phyloP scores from a whole-genome alignment of 1,284 basidiomycete genomes.

The Puccinia triticina region DNA sequence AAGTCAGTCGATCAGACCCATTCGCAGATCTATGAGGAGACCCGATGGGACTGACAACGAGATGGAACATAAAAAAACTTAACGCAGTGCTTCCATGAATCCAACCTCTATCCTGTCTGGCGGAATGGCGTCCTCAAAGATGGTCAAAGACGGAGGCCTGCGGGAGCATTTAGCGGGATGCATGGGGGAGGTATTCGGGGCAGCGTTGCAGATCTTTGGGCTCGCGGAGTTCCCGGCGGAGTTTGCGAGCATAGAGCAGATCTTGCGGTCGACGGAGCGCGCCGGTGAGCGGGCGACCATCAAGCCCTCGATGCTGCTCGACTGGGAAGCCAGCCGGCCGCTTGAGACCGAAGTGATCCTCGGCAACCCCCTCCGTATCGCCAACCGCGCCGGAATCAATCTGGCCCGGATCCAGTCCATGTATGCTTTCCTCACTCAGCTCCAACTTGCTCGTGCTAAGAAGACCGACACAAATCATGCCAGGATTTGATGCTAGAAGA shows the following conservation, averaged over 20 bases:
- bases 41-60: no score
- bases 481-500: neutral
- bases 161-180: constrained; percentile 60
- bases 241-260: constrained; percentile 60
- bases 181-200: constrained; percentile 62
- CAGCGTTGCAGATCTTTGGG: constrained; percentile 60
- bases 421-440: constrained; percentile 61
- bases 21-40: constrained; percentile 1
- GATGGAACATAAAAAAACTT: neutral
- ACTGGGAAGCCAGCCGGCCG: constrained; percentile 60
- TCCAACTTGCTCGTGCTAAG: neutral
- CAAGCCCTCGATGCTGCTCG: constrained; percentile 62
- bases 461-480: neutral
- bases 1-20: constrained; percentile 15
- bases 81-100: constrained; percentile 63
- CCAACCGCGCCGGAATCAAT: constrained; percentile 59
- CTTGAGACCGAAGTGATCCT: constrained; percentile 63
- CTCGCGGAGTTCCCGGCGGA: constrained; percentile 58
- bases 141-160: constrained; percentile 61
- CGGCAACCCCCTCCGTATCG: constrained; percentile 59
- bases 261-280: constrained; percentile 60
- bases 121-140: constrained; percentile 60
- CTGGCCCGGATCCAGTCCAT: constrained; percentile 62
- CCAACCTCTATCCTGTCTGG: constrained; percentile 62
- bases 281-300: constrained; percentile 54